Conservation (phyloP, 306 rosid genomes). For the Phaseolus lunatus region DNA sequence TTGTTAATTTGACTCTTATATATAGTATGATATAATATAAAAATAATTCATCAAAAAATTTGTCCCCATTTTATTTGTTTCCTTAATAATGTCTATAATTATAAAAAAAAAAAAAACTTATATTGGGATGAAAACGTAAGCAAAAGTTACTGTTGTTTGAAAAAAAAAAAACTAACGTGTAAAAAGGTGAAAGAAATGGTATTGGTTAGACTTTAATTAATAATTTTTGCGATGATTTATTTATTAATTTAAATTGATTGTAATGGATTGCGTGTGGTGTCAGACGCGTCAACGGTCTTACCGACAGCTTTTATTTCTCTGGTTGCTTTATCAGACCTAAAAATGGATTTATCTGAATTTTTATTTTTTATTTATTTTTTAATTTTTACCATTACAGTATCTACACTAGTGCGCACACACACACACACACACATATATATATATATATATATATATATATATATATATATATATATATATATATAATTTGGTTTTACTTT, state of each 20-base stretch:
- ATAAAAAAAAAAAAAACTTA: too few relatives aligned
- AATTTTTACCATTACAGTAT: background rate
- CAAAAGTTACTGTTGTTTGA: background rate
- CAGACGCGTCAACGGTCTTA: constrained; percentile 61
- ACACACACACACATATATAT: too few relatives aligned
- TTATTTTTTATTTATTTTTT: background rate
- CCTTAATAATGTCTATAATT: too few relatives aligned
- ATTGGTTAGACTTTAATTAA: constrained; percentile 7
- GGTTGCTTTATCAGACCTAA: constrained; percentile 55
- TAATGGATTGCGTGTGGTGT: constrained; percentile 47
- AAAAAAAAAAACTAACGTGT: background rate
- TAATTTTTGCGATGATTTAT: constrained; percentile 3
- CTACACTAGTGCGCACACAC: too few relatives aligned
- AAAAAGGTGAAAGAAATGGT: background rate
- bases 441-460: too few relatives aligned
- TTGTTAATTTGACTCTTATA: too few relatives aligned
- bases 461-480: too few relatives aligned
- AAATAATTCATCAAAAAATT: too few relatives aligned
- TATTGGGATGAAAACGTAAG: background rate
- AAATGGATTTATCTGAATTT: constrained; percentile 46
- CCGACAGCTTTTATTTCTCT: constrained; percentile 56
- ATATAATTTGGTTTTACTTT: too few relatives aligned
- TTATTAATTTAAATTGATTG: constrained; percentile 29
- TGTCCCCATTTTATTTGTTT: too few relatives aligned
- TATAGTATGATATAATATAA: too few relatives aligned